These are phyloP conservation scores for Candida sithepensis DNA, from an alignment of 805 yeast species.

Conservation along the genomic window DNA sequence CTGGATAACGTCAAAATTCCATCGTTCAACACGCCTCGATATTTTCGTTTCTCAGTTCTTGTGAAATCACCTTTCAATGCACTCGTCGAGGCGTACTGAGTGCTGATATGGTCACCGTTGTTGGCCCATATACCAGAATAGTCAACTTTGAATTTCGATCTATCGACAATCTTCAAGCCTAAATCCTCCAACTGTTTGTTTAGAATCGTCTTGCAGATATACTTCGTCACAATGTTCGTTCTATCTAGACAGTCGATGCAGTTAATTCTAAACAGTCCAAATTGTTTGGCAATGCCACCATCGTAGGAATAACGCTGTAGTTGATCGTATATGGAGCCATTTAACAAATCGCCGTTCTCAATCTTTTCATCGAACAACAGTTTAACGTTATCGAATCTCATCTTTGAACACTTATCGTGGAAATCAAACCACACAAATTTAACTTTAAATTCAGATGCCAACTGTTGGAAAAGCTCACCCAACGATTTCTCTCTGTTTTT, in stretches of 20 bases:
- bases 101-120: conserved; percentile 64
- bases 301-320: conserved; percentile 30
- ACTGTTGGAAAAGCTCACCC: conserved; percentile 37
- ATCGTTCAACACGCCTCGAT: conserved; percentile 40
- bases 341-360: conserved; percentile 5
- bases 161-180: conserved; percentile 1
- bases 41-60: conserved; percentile 38
- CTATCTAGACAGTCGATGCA: conserved; percentile 66
- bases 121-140: conserved; percentile 56
- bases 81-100: conserved; percentile 56
- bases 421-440: conserved; percentile 60
- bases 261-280: conserved; percentile 55
- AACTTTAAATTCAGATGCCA: conserved; percentile 33
- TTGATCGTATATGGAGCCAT: conserved; percentile 14
- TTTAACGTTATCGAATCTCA: conserved; percentile 37
- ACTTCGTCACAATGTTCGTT: conserved; percentile 50
- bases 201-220: conserved; percentile 29
- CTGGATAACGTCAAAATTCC: conserved; percentile 38
- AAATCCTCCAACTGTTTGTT: conserved; percentile 23
- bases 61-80: conserved; percentile 51
- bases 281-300: conserved; percentile 35
- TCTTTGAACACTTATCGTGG: conserved; percentile 46
- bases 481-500: conserved; percentile 29
- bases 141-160: conserved; percentile 16
- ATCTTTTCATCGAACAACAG: conserved; percentile 27